Base-by-base conservation (phyloP, 495 filamentous ascomycete genomes). In the Penicillium egyptiacum region DNA sequence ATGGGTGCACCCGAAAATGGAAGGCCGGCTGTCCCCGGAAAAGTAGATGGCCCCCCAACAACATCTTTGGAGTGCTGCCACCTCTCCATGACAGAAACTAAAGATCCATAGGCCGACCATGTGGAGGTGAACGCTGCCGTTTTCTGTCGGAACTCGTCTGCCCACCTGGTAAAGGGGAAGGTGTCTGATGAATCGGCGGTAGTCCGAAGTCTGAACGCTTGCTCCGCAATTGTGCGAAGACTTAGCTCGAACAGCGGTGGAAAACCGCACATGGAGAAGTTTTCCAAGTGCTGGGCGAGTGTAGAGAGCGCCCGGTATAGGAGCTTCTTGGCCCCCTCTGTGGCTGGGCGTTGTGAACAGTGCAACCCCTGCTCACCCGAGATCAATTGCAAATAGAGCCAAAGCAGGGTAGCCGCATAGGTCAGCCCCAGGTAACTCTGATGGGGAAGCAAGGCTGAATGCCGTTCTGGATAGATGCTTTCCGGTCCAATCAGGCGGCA, bases 341-440 rank as follows among this genome's bases (percentile, higher is more conserved):
- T 64, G 4, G 73, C 70, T 3, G 73, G 67, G 19, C 74, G 65
- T 33, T 78, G 74, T 7, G 69, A 71, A 20, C 64, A 68, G 47
- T 72, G 70, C 16, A 70, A 40, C 0, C 68, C 69, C 16, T 72
- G 62, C 48, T 74, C 70, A 19, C 66, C 66, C 1, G 74, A 65
- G 7, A 74, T 65, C 17, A 77, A 65, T 16, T 65, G 68, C 7
- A 79, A 48, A 42, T 82, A 79, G 4, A 79, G 69, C 66, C 70
- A 76, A 10, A 79, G 61, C 4, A 81, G 61, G 6, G 75, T 79
- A 19, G 76, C 72, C 12, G 73, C 65, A 54, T 80, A 81, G n/a
- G 74, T 70, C 35, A 78, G 46, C 22, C 74, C 73, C 0, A 82
- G 59, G 48, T 81, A 78, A 46, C 64, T 79, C 52, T 82, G 78